These are phyloP conservation scores for Venturiaceae sp. DNA, from an alignment of 2,329 filamentous ascomycete genomes.

Conservation along the genomic window DNA sequence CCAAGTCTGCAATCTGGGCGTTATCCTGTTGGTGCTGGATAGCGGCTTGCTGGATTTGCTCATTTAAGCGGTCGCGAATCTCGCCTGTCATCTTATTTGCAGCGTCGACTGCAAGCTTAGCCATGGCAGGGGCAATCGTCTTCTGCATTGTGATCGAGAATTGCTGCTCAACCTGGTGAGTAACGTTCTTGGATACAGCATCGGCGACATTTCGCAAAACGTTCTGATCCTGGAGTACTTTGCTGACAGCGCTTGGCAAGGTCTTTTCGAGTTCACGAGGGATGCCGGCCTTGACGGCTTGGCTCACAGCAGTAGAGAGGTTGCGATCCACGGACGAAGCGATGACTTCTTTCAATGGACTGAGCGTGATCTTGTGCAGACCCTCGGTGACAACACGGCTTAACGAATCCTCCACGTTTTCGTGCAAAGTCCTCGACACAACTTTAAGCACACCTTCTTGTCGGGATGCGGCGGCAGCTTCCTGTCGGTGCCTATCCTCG, in stretches of 20 bases:
- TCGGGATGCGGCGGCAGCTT: constrained; percentile 53
- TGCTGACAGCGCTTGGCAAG: constrained; percentile 57
- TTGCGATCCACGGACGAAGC: constrained; percentile 61
- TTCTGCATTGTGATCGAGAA: constrained; percentile 48
- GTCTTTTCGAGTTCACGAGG: constrained; percentile 63
- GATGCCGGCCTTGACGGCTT: constrained; percentile 55
- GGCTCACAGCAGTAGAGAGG: constrained; percentile 57
- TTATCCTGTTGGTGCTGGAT: constrained; percentile 42
- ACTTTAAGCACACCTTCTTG: constrained; percentile 60
- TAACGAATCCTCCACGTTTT: constrained; percentile 68
- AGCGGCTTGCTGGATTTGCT: constrained; percentile 43
- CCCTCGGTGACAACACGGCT: constrained; percentile 65
- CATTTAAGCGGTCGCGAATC: constrained; percentile 50
- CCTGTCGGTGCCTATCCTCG: constrained; percentile 58
- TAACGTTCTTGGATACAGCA: constrained; percentile 56
- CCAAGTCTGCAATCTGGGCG: constrained; percentile 64
- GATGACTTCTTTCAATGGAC: constrained; percentile 59
- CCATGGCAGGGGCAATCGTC: constrained; percentile 57
- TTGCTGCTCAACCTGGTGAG: constrained; percentile 59
- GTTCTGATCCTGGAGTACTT: constrained; percentile 64
- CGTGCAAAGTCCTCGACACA: constrained; percentile 57
- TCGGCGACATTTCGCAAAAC: constrained; percentile 65
- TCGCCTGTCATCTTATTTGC: constrained; percentile 60
- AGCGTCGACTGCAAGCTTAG: constrained; percentile 53
- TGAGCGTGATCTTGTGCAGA: constrained; percentile 67